phyloP scores from a whole-genome alignment of 2,329 filamentous ascomycete species.

The Alternaria arbusti region DNA sequence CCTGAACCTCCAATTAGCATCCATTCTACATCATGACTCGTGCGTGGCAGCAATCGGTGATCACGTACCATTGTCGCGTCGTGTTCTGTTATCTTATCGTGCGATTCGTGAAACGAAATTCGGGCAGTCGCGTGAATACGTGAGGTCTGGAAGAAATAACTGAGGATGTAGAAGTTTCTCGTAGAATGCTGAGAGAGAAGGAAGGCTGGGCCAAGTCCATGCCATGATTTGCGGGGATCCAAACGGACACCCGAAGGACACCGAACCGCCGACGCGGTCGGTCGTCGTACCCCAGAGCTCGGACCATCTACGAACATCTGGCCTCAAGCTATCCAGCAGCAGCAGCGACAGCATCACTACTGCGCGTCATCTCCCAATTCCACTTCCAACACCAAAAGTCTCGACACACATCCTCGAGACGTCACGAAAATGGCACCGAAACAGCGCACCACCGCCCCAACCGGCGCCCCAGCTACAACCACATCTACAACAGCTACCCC shows the following conservation, averaged over 20 bases:
- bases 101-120: too few relatives aligned
- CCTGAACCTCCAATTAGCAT: conserved; percentile 13
- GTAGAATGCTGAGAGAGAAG: not conserved
- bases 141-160: not conserved
- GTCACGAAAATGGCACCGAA: conserved; percentile 41
- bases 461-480: conserved; percentile 13
- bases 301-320: conserved; percentile 27
- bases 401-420: not conserved
- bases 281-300: conserved; percentile 9
- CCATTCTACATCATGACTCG: conserved; percentile 4
- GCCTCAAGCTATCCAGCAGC: conserved; percentile 30
- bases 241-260: conserved; percentile 18
- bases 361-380: not conserved
- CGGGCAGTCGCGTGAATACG: not conserved
- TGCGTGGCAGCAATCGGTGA: not conserved
- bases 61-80: not conserved
- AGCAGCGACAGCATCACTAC: conserved; percentile 13
- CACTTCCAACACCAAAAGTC: not conserved
- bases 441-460: conserved; percentile 28
- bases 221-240: conserved; percentile 27
- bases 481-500: conserved; percentile 26
- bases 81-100: not conserved
- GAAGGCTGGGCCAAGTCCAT: conserved; percentile 1
- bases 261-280: conserved; percentile 3
- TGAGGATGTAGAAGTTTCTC: not conserved